Conservation (phyloP, 2,329 filamentous ascomycete species). For the Lachnellula subtilissima region DNA sequence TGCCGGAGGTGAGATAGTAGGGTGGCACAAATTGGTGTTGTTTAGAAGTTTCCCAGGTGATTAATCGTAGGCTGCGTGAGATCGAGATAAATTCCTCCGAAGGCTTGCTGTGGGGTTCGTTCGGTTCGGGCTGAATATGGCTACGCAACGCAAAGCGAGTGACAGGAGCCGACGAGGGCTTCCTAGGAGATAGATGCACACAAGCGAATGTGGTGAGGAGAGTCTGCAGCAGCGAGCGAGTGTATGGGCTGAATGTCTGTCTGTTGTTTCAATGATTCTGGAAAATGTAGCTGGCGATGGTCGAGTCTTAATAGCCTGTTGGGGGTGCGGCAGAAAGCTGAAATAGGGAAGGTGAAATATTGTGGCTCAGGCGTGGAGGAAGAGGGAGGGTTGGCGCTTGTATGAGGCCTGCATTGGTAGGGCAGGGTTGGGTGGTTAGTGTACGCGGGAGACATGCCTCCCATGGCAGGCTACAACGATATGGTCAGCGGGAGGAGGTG, state of each 20-base stretch:
- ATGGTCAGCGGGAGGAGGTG: background rate
- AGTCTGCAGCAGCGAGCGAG: slow-evolving; percentile 8
- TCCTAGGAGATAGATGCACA: slow-evolving; percentile 45
- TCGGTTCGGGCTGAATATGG: slow-evolving; percentile 25
- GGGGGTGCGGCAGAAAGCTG: slow-evolving; percentile 23
- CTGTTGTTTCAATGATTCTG: slow-evolving; percentile 12
- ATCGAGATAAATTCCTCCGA: slow-evolving; percentile 24
- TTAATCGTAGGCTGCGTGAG: slow-evolving; percentile 17
- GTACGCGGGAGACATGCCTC: background rate
- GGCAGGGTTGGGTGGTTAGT: background rate
- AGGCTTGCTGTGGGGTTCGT: slow-evolving; percentile 21
- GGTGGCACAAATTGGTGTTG: slow-evolving; percentile 9
- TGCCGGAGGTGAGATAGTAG: background rate
- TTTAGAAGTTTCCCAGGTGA: slow-evolving; percentile 5
- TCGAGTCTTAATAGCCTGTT: slow-evolving; percentile 25
- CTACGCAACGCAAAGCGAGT: slow-evolving; percentile 50
- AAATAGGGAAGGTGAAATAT: slow-evolving; percentile 7
- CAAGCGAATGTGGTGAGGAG: slow-evolving; percentile 30
- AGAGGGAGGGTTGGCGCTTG: slow-evolving; percentile 9
- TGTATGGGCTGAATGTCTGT: slow-evolving; percentile 8
- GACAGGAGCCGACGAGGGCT: slow-evolving; percentile 72
- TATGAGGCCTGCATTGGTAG: background rate
- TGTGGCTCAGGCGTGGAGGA: slow-evolving; percentile 6
- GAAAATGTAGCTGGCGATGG: slow-evolving; percentile 25
- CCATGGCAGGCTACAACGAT: background rate